phyloP scores from a whole-genome alignment of 2,329 filamentous ascomycete genomes.

The Zarea fungicola region DNA sequence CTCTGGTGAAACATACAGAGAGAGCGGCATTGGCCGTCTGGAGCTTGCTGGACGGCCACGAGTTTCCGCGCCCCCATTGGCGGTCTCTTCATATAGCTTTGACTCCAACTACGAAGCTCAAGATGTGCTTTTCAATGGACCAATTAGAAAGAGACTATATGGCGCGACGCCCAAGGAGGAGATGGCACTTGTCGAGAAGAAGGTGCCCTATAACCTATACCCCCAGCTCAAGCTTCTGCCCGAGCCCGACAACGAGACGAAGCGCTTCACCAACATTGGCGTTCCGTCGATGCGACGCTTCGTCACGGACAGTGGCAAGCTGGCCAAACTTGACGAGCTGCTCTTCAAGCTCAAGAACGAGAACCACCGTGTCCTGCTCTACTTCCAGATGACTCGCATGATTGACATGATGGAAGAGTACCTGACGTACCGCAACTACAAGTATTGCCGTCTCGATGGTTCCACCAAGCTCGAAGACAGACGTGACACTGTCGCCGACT shows the following conservation, averaged over 20 bases:
- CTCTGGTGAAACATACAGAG: conserved; percentile 57
- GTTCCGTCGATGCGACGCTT: conserved; percentile 97
- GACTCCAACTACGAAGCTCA: conserved; percentile 61
- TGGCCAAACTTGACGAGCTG: conserved; percentile 83
- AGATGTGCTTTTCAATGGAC: conserved; percentile 70
- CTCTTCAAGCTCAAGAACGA: conserved; percentile 86
- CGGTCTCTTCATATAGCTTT: conserved; percentile 69
- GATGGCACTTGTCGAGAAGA: conserved; percentile 66
- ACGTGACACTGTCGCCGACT: conserved; percentile 92
- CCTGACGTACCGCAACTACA: conserved; percentile 97
- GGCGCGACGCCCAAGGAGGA: conserved; percentile 62
- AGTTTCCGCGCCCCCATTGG: conserved; percentile 79
- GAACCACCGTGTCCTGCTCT: conserved; percentile 87
- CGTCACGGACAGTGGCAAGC: conserved; percentile 94
- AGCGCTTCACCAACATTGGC: conserved; percentile 81
- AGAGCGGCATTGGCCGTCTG: conserved; percentile 68
- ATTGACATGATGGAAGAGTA: conserved; percentile 99
- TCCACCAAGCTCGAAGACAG: conserved; percentile 96
- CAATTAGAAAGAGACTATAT: conserved; percentile 70
- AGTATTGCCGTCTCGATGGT: conserved; percentile 93
- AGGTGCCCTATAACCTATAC: conserved; percentile 60
- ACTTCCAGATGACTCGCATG: conserved; percentile 99
- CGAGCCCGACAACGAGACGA: conserved; percentile 71
- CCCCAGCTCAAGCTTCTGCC: conserved; percentile 66
- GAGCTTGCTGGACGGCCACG: conserved; percentile 77